Base-by-base conservation (phyloP, 1,284 basidiomycete genomes). In the Papiliotrema terrestris region DNA sequence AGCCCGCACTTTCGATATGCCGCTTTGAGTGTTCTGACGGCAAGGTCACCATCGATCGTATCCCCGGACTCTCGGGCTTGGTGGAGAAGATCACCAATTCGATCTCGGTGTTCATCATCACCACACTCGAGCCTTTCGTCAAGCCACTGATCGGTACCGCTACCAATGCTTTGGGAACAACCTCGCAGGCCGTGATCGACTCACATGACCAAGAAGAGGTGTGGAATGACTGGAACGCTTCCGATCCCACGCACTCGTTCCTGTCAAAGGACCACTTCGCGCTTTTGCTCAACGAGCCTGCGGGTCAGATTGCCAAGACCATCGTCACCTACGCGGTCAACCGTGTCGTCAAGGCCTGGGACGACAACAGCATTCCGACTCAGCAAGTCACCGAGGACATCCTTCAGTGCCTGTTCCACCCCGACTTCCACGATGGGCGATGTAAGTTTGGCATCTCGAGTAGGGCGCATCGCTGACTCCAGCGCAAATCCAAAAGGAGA, bases 71-170 rank as follows among this genome's bases (percentile, higher is more conserved):
- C n/a, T 80, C 81, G 2, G 75, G 86, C 0, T 73, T 95, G 51
- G 83, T 93, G 46, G 90, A 94, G 63, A 93, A 90, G 75, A 78
- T 96, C 50, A 84, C 81, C 67, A 88, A 92, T 66, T 84, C 84
- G 1, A 85, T 91, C 56, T 85, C 86, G 81, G 87, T 90, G 8
- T 90, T 91, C 66, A 84, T 91, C 9, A 86, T 88, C 69, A 88
- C 87, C 2, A 89, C 87, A 1, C 77, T 91, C 20, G 86, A 88
- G 78, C 69, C 74, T 1, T 70, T 86, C 54, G 77, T 88, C 57
- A 76, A 90, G 84, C 89, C 89, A 0, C 87, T 87, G 78, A 71
- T 91, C 52, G 87, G 85, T 66, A 87, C 88, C 3, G 86, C 88
- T 0, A 89, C 86, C 0, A 65, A 73, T 9, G 83, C 83, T 2